Evolutionary conservation across 257 asterid species (phyloP).

Genomic region (Oldenlandia corymbosa): DNA sequence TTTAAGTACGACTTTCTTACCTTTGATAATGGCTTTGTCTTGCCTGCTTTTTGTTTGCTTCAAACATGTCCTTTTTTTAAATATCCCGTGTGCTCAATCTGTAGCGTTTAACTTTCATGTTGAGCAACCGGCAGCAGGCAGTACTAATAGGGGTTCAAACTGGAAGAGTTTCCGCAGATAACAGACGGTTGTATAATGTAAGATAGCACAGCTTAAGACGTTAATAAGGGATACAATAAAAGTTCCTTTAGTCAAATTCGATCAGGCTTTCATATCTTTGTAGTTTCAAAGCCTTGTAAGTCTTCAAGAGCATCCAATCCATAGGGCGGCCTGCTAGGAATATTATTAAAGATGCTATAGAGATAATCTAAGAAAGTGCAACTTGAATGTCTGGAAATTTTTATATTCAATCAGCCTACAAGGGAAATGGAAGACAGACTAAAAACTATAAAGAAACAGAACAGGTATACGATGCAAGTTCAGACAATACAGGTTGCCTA

Average conservation of each 20-base stretch:
- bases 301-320: too few relatives aligned
- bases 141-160: neutral
- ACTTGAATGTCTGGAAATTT: neutral
- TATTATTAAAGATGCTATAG: neutral
- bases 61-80: conserved; percentile 2
- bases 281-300: too few relatives aligned
- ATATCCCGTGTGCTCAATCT: neutral
- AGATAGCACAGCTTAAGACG: too few relatives aligned
- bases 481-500: neutral
- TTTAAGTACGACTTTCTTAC: conserved; percentile 3
- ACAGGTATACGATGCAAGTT: neutral
- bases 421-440: neutral
- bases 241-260: too few relatives aligned
- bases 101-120: neutral
- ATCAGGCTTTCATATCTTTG: too few relatives aligned
- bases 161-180: too few relatives aligned
- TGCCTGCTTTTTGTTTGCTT: conserved; percentile 17
- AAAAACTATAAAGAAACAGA: neutral
- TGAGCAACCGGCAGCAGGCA: neutral
- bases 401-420: conserved; percentile 1
- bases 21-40: conserved; percentile 12
- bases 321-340: too few relatives aligned
- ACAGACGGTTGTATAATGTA: too few relatives aligned
- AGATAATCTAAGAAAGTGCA: neutral
- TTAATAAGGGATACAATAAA: too few relatives aligned